Conservation (phyloP, 768 basidiomycete genomes). For the Neoboletus brunneissimus region DNA sequence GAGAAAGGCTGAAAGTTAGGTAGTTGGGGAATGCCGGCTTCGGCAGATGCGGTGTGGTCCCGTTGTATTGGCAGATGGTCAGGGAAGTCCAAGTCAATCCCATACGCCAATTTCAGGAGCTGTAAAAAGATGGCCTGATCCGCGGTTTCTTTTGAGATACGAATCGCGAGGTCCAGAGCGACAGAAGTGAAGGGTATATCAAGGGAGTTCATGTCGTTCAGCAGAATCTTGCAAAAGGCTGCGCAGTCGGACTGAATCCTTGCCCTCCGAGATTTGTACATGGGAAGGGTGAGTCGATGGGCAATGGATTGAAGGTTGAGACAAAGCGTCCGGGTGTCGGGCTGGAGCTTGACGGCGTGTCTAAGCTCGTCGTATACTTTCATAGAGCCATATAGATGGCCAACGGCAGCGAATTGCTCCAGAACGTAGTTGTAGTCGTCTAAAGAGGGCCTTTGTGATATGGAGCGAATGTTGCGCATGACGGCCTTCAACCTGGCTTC, state of each 20-base stretch:
- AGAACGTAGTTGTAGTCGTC: constrained; percentile 77
- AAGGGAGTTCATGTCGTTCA: constrained; percentile 55
- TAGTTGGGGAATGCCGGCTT: constrained; percentile 11
- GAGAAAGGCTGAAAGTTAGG: constrained; percentile 49
- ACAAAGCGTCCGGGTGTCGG: constrained; percentile 55
- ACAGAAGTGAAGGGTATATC: constrained; percentile 51
- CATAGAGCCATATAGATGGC: constrained; percentile 60
- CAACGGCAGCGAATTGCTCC: constrained; percentile 71
- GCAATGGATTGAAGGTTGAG: constrained; percentile 69
- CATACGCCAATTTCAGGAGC: constrained; percentile 68
- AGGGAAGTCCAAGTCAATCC: constrained; percentile 72
- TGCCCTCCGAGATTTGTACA: constrained; percentile 36
- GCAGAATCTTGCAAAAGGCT: constrained; percentile 46
- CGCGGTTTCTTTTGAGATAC: constrained; percentile 62
- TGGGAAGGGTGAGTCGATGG: constrained; percentile 62
- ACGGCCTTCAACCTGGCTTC: constrained; percentile 67
- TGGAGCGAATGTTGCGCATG: constrained; percentile 64
- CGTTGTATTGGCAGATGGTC: constrained; percentile 52
- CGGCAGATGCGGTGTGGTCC: constrained; percentile 4
- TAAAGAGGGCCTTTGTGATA: constrained; percentile 40
- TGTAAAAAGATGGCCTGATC: constrained; percentile 55
- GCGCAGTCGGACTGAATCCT: constrained; percentile 42
- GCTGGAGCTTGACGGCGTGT: constrained; percentile 40
- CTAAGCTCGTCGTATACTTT: constrained; percentile 61
- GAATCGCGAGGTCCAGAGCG: constrained; percentile 64